Base-by-base conservation (phyloP, 352 stramenopile species). In the Globisporangium splendens region DNA sequence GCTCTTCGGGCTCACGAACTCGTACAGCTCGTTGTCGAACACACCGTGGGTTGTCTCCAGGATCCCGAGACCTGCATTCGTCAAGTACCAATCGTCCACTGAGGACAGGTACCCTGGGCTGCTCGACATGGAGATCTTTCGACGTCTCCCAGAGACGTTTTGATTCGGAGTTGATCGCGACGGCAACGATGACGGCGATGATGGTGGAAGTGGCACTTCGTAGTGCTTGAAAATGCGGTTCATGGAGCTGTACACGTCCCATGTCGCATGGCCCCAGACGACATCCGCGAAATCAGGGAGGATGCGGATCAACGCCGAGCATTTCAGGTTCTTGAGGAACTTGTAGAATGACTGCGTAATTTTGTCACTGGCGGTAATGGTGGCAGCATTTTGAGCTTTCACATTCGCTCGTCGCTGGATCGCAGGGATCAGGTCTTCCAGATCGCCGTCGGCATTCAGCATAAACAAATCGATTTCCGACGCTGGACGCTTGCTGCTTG, bases 151-250 rank as follows among this genome's bases (percentile, higher is more conserved):
- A 11, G 28, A 10, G 28, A 35, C 7, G 8, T 35, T 35, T 35
- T 35, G 28, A 6, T 35, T 4, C 28, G 28, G 10, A 35, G 28
- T 1, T 35, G 28, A 8, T 10, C 28, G 28, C 8, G 28, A 35
- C 20, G 20, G 8, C 20, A 15, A 15, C 14, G 46, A 35, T 7
- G 17, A 41, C 11, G 39, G 24, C 1, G 50, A 54, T 18, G 59
- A 8, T 35, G 28, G 28, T 10, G 72, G 59, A 21, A 88, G 63
- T 0, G 84, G 69, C 24, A 93, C 63, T n/a, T 90, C 66, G 59
- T 91, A 86, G 66, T 88, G 77, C 62, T 95, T 93, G 65, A 84
- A 90, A 46, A 91, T 83, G 44, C 83, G 72, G 42, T 89, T 83
- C 77, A 91, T 92, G 14, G 72, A 76, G 33, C 68, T 68, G 65